Base-by-base conservation (phyloP, 805 yeast genomes). In the Scheffersomyces ergatensis region DNA sequence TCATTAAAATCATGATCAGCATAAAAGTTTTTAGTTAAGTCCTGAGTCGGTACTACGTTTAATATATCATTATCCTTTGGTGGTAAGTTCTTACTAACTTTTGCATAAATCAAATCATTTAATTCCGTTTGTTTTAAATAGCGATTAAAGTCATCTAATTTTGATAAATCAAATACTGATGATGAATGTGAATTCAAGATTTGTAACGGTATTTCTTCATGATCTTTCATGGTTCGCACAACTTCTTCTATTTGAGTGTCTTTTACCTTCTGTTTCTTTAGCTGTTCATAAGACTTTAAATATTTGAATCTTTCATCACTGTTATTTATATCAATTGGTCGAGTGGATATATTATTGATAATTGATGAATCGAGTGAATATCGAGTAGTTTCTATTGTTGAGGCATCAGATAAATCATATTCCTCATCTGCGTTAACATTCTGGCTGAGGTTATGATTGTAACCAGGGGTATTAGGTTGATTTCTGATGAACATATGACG, bases 101-200 rank as follows among this genome's bases (percentile, higher is more conserved):
- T 51, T 4, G 53, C 45, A 25, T 54, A 55, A 30, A 67, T 65
- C 19, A 38, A 36, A 36, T 69, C 67, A 42, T 67, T 61, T 23
- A 68, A 40, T 36, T 62, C 64, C 18, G 67, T 58, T 49, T 61
- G 60, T 39, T 58, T 59, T 11, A 65, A 55, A 42, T 60, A 70
- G 32, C 49, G 55, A 32, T 46, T 48, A 47, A 57, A 70, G 42
- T 70, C 76, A 44, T 64, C 67, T 15, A 68, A 46, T 5, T 51
- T 39, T 1, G 67, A 55, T 14, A 67, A 48, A 6, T 52, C 54
- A 40, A 67, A 65, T 4, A 63, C 50, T 0, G 70, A 63, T 0
- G 70, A 63, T 6, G 49, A 34, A 16, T 36, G 37, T 2, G 48
- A 36, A 5, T 42, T 15, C 18, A 51, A 16, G 1, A 42, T 19